phyloP scores from a whole-genome alignment of 306 rosid genomes.

The Hippophae gyantsensis region DNA sequence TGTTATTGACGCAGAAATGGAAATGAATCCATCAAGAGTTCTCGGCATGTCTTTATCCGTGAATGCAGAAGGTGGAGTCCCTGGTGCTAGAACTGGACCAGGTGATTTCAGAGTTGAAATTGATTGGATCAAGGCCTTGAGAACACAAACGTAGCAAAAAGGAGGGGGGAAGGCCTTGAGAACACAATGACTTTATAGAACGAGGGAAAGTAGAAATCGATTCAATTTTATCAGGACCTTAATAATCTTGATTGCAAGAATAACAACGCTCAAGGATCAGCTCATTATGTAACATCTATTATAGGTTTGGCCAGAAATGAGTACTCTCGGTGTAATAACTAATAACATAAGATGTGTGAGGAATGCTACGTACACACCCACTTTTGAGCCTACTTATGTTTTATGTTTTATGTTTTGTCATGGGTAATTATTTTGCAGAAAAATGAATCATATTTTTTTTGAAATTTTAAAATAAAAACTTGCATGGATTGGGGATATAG shows the following conservation, averaged over 20 bases:
- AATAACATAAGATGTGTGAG: no score
- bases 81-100: constrained; percentile 70
- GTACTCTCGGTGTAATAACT: no score
- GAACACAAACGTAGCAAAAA: constrained; percentile 28
- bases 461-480: no score
- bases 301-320: neutral
- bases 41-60: constrained; percentile 79
- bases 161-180: constrained; percentile 37
- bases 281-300: no score
- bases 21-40: constrained; percentile 84
- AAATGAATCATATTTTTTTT: no score
- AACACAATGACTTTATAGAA: constrained; percentile 23
- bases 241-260: neutral
- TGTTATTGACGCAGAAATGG: constrained; percentile 62
- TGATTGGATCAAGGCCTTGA: constrained; percentile 78
- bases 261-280: neutral
- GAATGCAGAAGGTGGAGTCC: constrained; percentile 77
- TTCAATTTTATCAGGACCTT: neutral
- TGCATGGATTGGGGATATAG: no score
- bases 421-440: no score
- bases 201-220: neutral
- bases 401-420: no score
- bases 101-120: constrained; percentile 79
- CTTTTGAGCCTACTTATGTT: no score
- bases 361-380: neutral